These are phyloP conservation scores for Penicillium carneum DNA, from an alignment of 2,329 filamentous ascomycete species.

Conservation along the genomic window DNA sequence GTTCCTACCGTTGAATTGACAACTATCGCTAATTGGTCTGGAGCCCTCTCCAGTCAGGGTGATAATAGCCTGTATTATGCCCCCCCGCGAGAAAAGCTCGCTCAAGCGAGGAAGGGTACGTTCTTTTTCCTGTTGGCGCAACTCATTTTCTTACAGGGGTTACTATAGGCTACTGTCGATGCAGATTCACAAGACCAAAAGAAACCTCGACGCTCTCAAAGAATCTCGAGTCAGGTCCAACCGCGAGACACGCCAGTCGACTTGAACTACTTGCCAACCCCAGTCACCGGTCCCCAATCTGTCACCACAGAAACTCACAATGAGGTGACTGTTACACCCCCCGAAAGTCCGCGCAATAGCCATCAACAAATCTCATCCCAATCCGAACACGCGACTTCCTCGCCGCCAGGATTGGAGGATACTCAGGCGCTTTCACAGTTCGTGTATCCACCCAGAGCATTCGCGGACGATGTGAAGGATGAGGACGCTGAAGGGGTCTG, in stretches of 20 bases:
- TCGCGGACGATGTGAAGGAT: slow-evolving; percentile 83
- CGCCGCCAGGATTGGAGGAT: slow-evolving; percentile 69
- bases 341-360: slow-evolving; percentile 65
- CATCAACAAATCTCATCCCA: slow-evolving; percentile 54
- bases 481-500: slow-evolving; percentile 87
- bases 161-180: slow-evolving; percentile 68
- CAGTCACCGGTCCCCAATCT: slow-evolving; percentile 73
- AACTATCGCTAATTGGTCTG: slow-evolving; percentile 28
- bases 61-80: slow-evolving; percentile 39
- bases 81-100: slow-evolving; percentile 76
- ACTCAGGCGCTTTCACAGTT: slow-evolving; percentile 84
- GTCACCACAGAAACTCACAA: slow-evolving; percentile 69
- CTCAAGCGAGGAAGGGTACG: slow-evolving; percentile 81
- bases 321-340: slow-evolving; percentile 74
- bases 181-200: slow-evolving; percentile 65
- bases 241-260: slow-evolving; percentile 66
- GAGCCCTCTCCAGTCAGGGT: slow-evolving; percentile 20
- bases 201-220: slow-evolving; percentile 81
- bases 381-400: slow-evolving; percentile 58
- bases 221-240: slow-evolving; percentile 67
- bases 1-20: background rate
- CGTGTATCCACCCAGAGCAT: slow-evolving; percentile 71
- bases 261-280: slow-evolving; percentile 78
- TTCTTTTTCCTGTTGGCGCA: slow-evolving; percentile 28
- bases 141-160: slow-evolving; percentile 35